phyloP scores from a whole-genome alignment of 2,329 filamentous ascomycete genomes.

The Xylaria sp. region DNA sequence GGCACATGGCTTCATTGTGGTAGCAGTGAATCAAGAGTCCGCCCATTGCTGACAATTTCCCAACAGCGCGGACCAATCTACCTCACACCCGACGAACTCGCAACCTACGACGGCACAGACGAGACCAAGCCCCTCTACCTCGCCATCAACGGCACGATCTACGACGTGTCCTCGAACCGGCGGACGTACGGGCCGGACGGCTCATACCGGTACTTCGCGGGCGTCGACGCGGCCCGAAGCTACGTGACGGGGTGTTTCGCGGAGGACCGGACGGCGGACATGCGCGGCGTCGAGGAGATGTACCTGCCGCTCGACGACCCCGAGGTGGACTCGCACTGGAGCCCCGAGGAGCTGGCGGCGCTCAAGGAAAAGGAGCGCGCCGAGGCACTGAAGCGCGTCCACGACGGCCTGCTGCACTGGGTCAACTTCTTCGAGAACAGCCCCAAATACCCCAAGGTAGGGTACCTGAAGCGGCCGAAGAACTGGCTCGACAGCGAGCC shows the following conservation, averaged over 20 bases:
- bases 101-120: conserved; percentile 81
- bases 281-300: conserved; percentile 88
- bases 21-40: neutral
- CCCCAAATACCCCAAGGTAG: conserved; percentile 84
- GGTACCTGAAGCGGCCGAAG: conserved; percentile 72
- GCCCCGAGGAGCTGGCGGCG: conserved; percentile 62
- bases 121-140: conserved; percentile 83
- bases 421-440: conserved; percentile 82
- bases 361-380: conserved; percentile 71
- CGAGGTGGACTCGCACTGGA: conserved; percentile 69
- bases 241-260: conserved; percentile 95
- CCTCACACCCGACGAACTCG: conserved; percentile 80
- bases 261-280: conserved; percentile 84
- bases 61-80: conserved; percentile 67
- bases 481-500: conserved; percentile 72
- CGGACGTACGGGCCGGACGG: conserved; percentile 85
- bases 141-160: conserved; percentile 87
- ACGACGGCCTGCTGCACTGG: conserved; percentile 81
- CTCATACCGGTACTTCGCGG: conserved; percentile 87
- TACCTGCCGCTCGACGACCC: conserved; percentile 75
- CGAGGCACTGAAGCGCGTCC: conserved; percentile 72
- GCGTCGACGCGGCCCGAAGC: conserved; percentile 84
- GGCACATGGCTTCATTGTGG: no score
- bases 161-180: conserved; percentile 78
- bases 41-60: conserved; percentile 46